phyloP scores from a whole-genome alignment of 495 filamentous ascomycete species.

The Clavariopsis aquatica region DNA sequence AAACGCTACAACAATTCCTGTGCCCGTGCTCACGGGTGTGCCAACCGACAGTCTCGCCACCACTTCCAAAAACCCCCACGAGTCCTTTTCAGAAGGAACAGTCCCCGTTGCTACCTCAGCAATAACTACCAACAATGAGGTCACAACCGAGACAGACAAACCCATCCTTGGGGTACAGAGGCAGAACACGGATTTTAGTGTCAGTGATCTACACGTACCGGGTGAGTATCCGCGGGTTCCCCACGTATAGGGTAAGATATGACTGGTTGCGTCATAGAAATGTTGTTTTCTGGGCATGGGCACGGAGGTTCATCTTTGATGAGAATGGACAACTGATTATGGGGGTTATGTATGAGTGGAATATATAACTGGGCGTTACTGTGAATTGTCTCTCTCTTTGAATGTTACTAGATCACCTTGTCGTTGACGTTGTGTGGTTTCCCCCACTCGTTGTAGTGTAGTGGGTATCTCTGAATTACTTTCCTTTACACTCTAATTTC shows the following conservation, averaged over 20 bases:
- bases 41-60: conserved; percentile 29
- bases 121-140: conserved; percentile 13
- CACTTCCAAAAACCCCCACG: conserved; percentile 16
- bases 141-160: conserved; percentile 34
- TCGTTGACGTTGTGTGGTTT: no score
- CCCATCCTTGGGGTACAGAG: conserved; percentile 39
- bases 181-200: conserved; percentile 44
- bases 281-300: no score
- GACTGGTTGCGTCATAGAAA: neutral
- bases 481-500: no score
- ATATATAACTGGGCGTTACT: no score
- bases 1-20: neutral
- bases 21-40: neutral
- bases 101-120: conserved; percentile 19
- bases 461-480: no score
- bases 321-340: no score
- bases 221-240: conserved; percentile 40
- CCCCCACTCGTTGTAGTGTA: no score
- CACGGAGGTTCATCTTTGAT: no score
- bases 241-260: neutral
- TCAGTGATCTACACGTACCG: conserved; percentile 45
- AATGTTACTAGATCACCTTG: no score
- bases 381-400: neutral
- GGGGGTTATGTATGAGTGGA: no score
- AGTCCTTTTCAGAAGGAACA: conserved; percentile 34